Conservation (phyloP, 2,329 filamentous ascomycete species). For the Cercospora sesami region DNA sequence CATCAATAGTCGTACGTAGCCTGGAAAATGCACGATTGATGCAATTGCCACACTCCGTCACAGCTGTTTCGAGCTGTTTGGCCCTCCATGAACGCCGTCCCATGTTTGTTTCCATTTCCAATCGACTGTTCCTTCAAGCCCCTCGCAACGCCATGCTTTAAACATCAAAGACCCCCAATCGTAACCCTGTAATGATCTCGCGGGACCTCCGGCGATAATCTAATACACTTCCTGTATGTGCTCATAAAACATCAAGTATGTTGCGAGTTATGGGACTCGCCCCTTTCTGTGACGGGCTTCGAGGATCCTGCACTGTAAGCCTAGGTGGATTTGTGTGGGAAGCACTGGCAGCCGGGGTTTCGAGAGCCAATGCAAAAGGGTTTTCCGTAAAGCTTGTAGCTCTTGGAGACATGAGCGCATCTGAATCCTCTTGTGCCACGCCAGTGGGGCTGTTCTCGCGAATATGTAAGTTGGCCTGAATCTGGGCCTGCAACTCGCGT, state of each 20-base stretch:
- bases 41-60: background rate
- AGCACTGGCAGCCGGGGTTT: conserved; percentile 35
- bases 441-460: conserved; percentile 6
- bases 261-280: conserved; percentile 74
- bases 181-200: background rate
- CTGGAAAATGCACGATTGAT: conserved; percentile 8
- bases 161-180: background rate
- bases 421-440: conserved; percentile 29
- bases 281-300: conserved; percentile 72
- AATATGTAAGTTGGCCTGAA: conserved; percentile 33
- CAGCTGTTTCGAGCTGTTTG: conserved; percentile 3
- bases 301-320: conserved; percentile 62
- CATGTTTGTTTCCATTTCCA: conserved; percentile 5
- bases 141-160: conserved; percentile 11
- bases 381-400: conserved; percentile 72
- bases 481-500: conserved; percentile 36
- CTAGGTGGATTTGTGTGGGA: conserved; percentile 51
- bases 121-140: background rate
- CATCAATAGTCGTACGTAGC: conserved; percentile 16
- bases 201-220: conserved; percentile 21
- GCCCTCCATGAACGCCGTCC: background rate
- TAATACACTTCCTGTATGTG: conserved; percentile 18
- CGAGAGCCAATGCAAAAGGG: conserved; percentile 53
- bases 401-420: conserved; percentile 68
- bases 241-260: conserved; percentile 73